Base-by-base conservation (phyloP, 2,329 filamentous ascomycete genomes). In the Penicillium digitatum region DNA sequence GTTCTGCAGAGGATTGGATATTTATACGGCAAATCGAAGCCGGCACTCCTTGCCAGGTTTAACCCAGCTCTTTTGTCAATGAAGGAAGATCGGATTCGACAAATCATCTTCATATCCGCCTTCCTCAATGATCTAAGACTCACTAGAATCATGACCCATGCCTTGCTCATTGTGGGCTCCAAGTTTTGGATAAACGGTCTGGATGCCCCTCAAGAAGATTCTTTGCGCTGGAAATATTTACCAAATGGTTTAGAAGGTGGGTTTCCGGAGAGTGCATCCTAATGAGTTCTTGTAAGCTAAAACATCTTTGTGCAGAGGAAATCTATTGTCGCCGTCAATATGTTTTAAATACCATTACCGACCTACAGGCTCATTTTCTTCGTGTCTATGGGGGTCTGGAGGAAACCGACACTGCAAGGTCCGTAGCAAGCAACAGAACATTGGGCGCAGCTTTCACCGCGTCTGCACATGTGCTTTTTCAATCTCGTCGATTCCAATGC, bases 321-420 rank as follows among this genome's bases (percentile, higher is more conserved):
- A 59, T 78, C n/a, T 72, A 71, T 35, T 70, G 69, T 57, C 67
- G 75, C 44, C 72, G 74, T 16, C 69, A 75, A 56, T 72, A 65
- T 48, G 66, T 77, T 37, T 53, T 78, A 18, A 71, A 76, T 50
- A 77, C 74, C 5, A 72, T 78, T 24, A 72, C 68, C 31, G 73
- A 76, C 39, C 59, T 77, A 16, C 75, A 77, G 57, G 70, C 69
- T 7, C 64, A 74, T 55, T 77, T 77, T 47, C 66, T 78, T 27
- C 67, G 70, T 31, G 62, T 67, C 8, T 78, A 74, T 49, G 73
- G 74, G n/a, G 70, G 69, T 18, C 56, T 73, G n/a, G 66, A 72
- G 51, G 66, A 68, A 16, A 54, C 60, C 24, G 55, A 54, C 14
- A 47, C 52, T 26, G 48, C 62, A n/a, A 62, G 58, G 57, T 43